Percentiles rank a stretch among this genome's conserved stretches.
These are phyloP conservation scores for Flaveria bidentis DNA, from an alignment of 129 eudicot genomes.

Conservation along the genomic window DNA sequence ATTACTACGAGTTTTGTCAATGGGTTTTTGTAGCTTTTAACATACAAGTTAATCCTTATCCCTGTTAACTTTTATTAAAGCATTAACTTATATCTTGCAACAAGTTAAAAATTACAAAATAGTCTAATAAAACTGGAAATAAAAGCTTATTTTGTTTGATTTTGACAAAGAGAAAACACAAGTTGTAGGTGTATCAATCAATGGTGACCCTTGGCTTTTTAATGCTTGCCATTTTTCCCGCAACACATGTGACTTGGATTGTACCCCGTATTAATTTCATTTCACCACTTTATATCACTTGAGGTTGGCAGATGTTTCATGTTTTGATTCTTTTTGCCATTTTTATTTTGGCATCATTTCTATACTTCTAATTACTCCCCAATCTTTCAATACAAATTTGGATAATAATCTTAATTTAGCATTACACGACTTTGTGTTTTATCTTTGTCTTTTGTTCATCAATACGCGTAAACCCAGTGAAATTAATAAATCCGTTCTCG, in stretches of 20 bases:
- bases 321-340: slow-evolving; percentile 14
- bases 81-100: too few relatives aligned
- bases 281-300: slow-evolving; percentile 12
- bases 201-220: slow-evolving; percentile 3
- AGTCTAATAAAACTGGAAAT: not conserved
- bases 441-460: not conserved
- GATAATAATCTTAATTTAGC: not conserved
- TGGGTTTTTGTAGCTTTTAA: too few relatives aligned
- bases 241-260: slow-evolving; percentile 34
- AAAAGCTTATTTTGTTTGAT: not conserved
- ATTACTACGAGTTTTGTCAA: too few relatives aligned
- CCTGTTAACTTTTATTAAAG: too few relatives aligned
- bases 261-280: slow-evolving; percentile 10
- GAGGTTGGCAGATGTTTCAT: slow-evolving; percentile 26
- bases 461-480: not conserved
- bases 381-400: not conserved
- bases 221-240: slow-evolving; percentile 36
- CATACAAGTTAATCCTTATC: too few relatives aligned
- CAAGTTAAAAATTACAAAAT: too few relatives aligned
- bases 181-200: slow-evolving; percentile 30
- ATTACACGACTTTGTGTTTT: not conserved
- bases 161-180: slow-evolving; percentile 2
- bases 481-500: not conserved
- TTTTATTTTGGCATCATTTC: not conserved
- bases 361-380: not conserved